phyloP scores from a whole-genome alignment of 306 rosid genomes.

The Citrullus colocynthis region DNA sequence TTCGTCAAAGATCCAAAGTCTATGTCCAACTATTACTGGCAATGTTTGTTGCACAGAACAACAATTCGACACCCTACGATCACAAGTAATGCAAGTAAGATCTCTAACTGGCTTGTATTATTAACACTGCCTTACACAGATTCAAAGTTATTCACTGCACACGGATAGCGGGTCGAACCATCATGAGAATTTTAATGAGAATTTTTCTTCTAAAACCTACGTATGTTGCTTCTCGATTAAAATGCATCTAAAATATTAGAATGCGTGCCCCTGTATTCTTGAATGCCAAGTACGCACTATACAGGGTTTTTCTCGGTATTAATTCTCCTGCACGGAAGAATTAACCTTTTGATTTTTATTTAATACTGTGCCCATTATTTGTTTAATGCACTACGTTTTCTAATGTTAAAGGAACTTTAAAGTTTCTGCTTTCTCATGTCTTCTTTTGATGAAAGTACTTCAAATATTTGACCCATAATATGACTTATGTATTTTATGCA shows the following conservation, averaged over 20 bases:
- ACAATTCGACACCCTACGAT: slow-evolving; percentile 71
- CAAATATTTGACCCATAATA: not conserved
- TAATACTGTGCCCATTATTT: not conserved
- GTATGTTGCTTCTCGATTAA: not conserved
- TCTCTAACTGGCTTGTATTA: not conserved
- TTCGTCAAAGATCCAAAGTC: slow-evolving; percentile 88
- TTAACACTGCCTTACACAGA: not conserved
- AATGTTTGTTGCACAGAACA: slow-evolving; percentile 84
- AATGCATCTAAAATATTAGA: not conserved
- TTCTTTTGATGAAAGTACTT: not conserved
- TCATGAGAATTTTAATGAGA: not conserved
- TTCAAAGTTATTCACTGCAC: not conserved
- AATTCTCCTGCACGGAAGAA: not conserved
- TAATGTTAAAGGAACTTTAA: not conserved
- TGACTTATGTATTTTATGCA: slow-evolving; percentile 28
- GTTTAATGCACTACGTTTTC: not conserved
- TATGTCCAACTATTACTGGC: slow-evolving; percentile 92
- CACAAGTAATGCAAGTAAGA: slow-evolving; percentile 84
- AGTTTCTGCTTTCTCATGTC: not conserved
- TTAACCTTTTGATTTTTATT: not conserved
- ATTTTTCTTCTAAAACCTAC: not conserved
- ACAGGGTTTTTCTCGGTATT: not conserved
- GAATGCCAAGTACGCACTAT: not conserved
- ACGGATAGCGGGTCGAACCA: not conserved
- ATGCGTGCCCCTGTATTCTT: not conserved